Conservation (phyloP, 1,139 yeast species). For the Debaryomycetaceae sp. region DNA sequence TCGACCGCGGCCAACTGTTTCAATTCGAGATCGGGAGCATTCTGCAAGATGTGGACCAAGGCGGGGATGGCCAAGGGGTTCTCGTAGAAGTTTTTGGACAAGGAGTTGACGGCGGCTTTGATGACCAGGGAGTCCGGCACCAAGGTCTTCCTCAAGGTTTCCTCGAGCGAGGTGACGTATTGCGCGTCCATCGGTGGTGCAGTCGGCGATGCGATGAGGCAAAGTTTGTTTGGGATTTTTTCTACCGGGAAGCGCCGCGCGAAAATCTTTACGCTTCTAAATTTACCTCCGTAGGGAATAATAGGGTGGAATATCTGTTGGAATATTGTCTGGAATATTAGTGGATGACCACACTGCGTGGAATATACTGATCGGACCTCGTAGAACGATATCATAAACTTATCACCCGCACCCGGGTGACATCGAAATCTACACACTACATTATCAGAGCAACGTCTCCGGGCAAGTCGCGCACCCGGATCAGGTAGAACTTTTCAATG, state of each 20-base stretch:
- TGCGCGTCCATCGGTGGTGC: constrained; percentile 77
- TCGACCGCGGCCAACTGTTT: constrained; percentile 92
- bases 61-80: constrained; percentile 71
- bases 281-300: too few species aligned
- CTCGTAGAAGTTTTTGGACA: constrained; percentile 66
- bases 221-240: too few species aligned
- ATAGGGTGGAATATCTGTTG: too few species aligned
- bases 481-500: constrained; percentile 67
- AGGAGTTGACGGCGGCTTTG: constrained; percentile 69
- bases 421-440: too few species aligned
- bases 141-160: constrained; percentile 63
- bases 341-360: too few species aligned
- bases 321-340: too few species aligned
- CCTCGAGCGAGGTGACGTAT: constrained; percentile 61
- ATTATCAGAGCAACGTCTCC: constrained; percentile 47
- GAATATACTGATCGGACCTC: too few species aligned
- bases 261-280: too few species aligned
- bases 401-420: too few species aligned
- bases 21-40: constrained; percentile 48
- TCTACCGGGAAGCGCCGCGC: too few species aligned
- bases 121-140: constrained; percentile 70
- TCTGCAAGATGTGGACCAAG: constrained; percentile 69
- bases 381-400: not conserved
- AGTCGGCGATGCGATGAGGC: too few species aligned
- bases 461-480: constrained; percentile 83